Conservation (phyloP, 768 basidiomycete species). For the Phlegmacium glaucopus region DNA sequence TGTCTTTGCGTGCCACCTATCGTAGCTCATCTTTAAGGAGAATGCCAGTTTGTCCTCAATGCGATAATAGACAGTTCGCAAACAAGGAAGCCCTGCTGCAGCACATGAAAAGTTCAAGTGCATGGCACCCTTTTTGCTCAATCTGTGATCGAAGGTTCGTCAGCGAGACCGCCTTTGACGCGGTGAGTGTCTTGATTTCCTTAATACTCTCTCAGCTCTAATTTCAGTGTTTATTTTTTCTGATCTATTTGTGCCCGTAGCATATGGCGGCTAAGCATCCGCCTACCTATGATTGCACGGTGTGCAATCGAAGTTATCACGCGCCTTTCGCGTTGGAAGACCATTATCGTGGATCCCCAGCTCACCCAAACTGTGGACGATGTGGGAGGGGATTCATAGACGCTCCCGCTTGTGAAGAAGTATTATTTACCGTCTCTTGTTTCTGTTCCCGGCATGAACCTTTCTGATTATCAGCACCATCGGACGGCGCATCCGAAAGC, state of each 20-base stretch:
- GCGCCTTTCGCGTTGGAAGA: conserved; percentile 38
- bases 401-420: conserved; percentile 29
- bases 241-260: conserved; percentile 21
- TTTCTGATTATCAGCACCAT: conserved; percentile 28
- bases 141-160: conserved; percentile 33
- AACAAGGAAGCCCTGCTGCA: conserved; percentile 37
- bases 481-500: conserved; percentile 22
- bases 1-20: not conserved
- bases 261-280: conserved; percentile 41
- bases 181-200: conserved; percentile 24
- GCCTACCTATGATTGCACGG: conserved; percentile 37
- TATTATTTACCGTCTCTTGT: conserved; percentile 14
- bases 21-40: not conserved
- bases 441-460: not conserved
- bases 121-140: conserved; percentile 32
- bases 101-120: conserved; percentile 32
- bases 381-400: conserved; percentile 44
- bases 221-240: conserved; percentile 2
- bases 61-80: conserved; percentile 30
- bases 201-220: not conserved
- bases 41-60: conserved; percentile 36
- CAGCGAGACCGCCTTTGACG: conserved; percentile 32
- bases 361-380: conserved; percentile 43
- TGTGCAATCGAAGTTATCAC: conserved; percentile 30
- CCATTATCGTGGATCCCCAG: conserved; percentile 42